phyloP scores from a whole-genome alignment of 805 yeast genomes.

The Lipomyces mesembrius region DNA sequence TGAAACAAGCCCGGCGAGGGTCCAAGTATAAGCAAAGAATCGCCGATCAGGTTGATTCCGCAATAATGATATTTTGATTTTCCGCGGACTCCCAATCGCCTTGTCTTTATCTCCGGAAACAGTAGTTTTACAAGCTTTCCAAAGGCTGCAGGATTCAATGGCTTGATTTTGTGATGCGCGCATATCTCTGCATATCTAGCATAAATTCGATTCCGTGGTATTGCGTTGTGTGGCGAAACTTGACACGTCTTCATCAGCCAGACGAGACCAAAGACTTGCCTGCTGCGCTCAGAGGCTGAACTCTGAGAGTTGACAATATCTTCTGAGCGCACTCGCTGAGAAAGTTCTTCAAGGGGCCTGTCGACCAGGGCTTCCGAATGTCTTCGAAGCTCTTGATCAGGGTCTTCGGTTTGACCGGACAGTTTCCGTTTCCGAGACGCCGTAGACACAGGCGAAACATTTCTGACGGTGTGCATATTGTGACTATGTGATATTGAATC shows the following conservation, averaged over 20 bases:
- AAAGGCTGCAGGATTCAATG: constrained; percentile 76
- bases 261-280: constrained; percentile 78
- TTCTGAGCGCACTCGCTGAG: constrained; percentile 38
- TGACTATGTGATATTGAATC: not conserved
- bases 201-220: constrained; percentile 69
- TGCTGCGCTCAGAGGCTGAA: constrained; percentile 43
- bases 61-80: constrained; percentile 85
- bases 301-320: constrained; percentile 23
- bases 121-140: constrained; percentile 72
- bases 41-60: constrained; percentile 61
- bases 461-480: not conserved
- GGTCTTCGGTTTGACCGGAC: constrained; percentile 30
- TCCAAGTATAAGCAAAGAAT: constrained; percentile 32
- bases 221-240: constrained; percentile 55
- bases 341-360: constrained; percentile 37
- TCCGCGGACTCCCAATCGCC: constrained; percentile 81
- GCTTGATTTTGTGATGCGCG: constrained; percentile 56
- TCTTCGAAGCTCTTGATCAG: constrained; percentile 38
- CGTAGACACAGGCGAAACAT: not conserved
- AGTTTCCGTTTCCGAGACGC: constrained; percentile 12
- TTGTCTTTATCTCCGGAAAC: constrained; percentile 69
- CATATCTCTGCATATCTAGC: constrained; percentile 67
- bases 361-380: constrained; percentile 32
- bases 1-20: constrained; percentile 1
- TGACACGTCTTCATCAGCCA: constrained; percentile 75